Conservation (phyloP, 2,329 filamentous ascomycete species). For the Purpureocillium takamizusanense region DNA sequence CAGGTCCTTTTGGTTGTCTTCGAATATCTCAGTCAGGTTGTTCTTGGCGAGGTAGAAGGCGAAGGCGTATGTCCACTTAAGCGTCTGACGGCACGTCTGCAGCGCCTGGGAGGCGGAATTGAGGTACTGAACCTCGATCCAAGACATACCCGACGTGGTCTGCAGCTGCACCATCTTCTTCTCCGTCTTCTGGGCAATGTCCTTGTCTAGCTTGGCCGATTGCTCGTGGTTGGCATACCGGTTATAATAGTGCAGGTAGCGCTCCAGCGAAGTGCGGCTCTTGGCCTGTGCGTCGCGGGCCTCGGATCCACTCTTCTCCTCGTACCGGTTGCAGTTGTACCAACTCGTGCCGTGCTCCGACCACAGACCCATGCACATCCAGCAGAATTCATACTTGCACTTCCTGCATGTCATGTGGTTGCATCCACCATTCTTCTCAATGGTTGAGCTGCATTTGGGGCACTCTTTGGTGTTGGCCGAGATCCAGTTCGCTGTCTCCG, state of each 20-base stretch:
- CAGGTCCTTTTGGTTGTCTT: slow-evolving; percentile 96
- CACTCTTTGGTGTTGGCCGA: slow-evolving; percentile 98
- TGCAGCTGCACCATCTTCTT: slow-evolving; percentile 98
- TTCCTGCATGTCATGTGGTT: slow-evolving; percentile 98
- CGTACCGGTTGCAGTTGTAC: slow-evolving; percentile 98
- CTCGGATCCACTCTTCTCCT: slow-evolving; percentile 89
- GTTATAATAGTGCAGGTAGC: slow-evolving; percentile 99
- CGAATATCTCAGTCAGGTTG: slow-evolving; percentile 94
- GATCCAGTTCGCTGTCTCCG: slow-evolving; percentile 98
- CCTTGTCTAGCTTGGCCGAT: slow-evolving; percentile 91
- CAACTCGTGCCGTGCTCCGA: slow-evolving; percentile 97
- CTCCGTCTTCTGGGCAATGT: slow-evolving; percentile 92
- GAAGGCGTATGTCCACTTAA: slow-evolving; percentile 99
- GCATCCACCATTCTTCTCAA: slow-evolving; percentile 97
- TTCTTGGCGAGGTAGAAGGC: slow-evolving; percentile 95
- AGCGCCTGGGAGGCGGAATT: slow-evolving; percentile 87
- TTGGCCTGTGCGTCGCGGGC: slow-evolving; percentile 87
- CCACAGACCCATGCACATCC: slow-evolving; percentile 99
- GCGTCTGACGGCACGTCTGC: slow-evolving; percentile 92
- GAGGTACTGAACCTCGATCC: slow-evolving; percentile 98
- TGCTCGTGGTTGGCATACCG: slow-evolving; percentile 98
- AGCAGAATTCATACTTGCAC: slow-evolving; percentile 95
- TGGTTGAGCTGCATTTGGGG: slow-evolving; percentile 90
- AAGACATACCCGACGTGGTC: slow-evolving; percentile 88
- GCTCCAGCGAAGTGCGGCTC: slow-evolving; percentile 80